phyloP scores from a whole-genome alignment of 495 filamentous ascomycete species.

The Neurospora tetrasperma region DNA sequence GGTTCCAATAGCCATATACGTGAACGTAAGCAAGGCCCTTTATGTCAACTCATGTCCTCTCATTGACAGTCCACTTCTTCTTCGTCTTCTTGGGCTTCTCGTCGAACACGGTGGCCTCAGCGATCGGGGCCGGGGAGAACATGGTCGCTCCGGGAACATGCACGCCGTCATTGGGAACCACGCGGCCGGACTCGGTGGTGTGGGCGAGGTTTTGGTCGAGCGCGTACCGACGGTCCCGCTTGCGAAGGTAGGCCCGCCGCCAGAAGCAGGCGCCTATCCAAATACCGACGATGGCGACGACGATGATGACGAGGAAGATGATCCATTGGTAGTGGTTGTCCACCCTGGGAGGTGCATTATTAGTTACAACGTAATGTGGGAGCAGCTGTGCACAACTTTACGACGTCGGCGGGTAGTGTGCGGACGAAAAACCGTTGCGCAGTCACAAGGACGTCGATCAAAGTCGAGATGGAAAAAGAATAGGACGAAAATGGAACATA shows the following conservation, averaged over 20 bases:
- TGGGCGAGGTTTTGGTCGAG: slow-evolving; percentile 28
- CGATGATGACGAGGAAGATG: slow-evolving; percentile 44
- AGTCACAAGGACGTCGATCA: too few species aligned
- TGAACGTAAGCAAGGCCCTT: slow-evolving; percentile 1
- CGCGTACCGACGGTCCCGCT: slow-evolving; percentile 41
- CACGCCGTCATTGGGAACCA: slow-evolving; percentile 20
- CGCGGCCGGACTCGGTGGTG: slow-evolving; percentile 20
- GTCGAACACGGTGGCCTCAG: slow-evolving; percentile 18
- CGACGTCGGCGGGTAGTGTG: not conserved
- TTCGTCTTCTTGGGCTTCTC: slow-evolving; percentile 18
- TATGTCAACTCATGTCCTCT: slow-evolving; percentile 22
- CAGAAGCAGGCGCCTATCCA: slow-evolving; percentile 46
- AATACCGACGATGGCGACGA: slow-evolving; percentile 39
- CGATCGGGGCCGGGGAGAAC: slow-evolving; percentile 24
- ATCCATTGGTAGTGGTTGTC: slow-evolving; percentile 44
- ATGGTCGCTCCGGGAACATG: slow-evolving; percentile 22
- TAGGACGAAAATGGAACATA: slow-evolving; percentile 2
- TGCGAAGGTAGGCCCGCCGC: slow-evolving; percentile 40
- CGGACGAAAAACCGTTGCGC: not conserved
- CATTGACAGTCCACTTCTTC: slow-evolving; percentile 32
- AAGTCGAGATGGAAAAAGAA: not conserved
- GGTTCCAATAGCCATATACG: not conserved
- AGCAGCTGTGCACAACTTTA: not conserved
- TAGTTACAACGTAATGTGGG: not conserved
- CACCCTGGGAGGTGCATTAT: slow-evolving; percentile 26